A percentile compares a stretch with the other conserved stretches of the same genome.
phyloP scores from a whole-genome alignment of 805 yeast species.

The Metschnikowia shivogae region DNA sequence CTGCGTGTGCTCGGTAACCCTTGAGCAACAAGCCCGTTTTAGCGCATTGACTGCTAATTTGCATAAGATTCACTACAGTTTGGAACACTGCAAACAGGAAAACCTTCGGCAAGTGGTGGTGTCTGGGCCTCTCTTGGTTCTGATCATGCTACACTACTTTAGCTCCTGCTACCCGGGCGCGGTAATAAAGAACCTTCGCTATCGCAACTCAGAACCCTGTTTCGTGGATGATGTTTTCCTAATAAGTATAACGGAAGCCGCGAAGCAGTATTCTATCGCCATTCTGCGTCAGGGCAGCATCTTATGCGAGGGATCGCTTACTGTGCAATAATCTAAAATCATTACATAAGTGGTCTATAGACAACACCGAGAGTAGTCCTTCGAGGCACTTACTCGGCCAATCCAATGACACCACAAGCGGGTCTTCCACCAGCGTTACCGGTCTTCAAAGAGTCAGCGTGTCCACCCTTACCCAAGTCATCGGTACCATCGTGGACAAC shows the following conservation, averaged over 20 bases:
- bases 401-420: slow-evolving; percentile 97
- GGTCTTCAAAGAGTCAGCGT: slow-evolving; percentile 85
- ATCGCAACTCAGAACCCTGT: slow-evolving; percentile 49
- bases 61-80: slow-evolving; percentile 78
- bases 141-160: slow-evolving; percentile 53
- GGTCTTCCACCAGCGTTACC: slow-evolving; percentile 98
- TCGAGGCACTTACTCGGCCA: slow-evolving; percentile 36
- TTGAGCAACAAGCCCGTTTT: slow-evolving; percentile 52
- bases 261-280: background rate
- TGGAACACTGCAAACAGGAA: slow-evolving; percentile 53
- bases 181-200: slow-evolving; percentile 33
- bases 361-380: background rate
- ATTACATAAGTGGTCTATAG: background rate
- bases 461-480: slow-evolving; percentile 93
- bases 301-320: slow-evolving; percentile 10
- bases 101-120: slow-evolving; percentile 58
- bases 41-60: slow-evolving; percentile 78
- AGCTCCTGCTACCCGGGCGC: slow-evolving; percentile 12
- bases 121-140: slow-evolving; percentile 79
- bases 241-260: slow-evolving; percentile 3
- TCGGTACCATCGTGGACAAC: slow-evolving; percentile 91
- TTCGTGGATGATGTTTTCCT: slow-evolving; percentile 34
- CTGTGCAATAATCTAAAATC: background rate
- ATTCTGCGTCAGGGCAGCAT: slow-evolving; percentile 4
- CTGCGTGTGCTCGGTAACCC: slow-evolving; percentile 25